Percentiles rank a stretch among this genome's conserved stretches.
phyloP scores from a whole-genome alignment of 1,284 basidiomycete species.

The Bjerkandera adusta region DNA sequence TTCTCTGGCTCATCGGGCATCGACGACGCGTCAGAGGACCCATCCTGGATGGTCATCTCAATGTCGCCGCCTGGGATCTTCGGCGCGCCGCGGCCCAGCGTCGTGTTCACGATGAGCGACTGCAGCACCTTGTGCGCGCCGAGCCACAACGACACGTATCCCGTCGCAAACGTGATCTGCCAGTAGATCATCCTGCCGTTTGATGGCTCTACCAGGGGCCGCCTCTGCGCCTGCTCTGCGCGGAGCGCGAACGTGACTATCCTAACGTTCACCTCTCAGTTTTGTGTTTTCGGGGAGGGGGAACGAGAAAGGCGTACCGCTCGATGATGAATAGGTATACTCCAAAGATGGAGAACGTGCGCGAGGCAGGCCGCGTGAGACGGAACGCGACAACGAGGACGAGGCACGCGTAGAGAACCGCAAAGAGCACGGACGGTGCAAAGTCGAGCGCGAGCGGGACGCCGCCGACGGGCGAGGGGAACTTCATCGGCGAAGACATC shows the following conservation, averaged over 20 bases:
- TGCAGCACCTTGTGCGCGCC: slow-evolving; percentile 26
- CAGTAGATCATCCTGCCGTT: slow-evolving; percentile 31
- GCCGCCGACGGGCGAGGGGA: slow-evolving; percentile 25
- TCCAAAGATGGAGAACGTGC: slow-evolving; percentile 7
- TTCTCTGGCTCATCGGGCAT: slow-evolving; percentile 23
- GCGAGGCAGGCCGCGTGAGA: not conserved
- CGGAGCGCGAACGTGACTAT: slow-evolving; percentile 29
- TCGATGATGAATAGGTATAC: not conserved
- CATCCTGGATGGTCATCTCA: not conserved
- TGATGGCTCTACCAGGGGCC: slow-evolving; percentile 17
- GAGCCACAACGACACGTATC: slow-evolving; percentile 27
- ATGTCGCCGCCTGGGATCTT: too few species aligned
- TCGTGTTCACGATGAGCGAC: slow-evolving; percentile 25
- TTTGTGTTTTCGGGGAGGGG: too few species aligned
- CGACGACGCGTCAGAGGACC: not conserved
- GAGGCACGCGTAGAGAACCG: slow-evolving; percentile 1
- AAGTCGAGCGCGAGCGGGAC: slow-evolving; percentile 19
- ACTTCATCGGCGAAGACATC: slow-evolving; percentile 11
- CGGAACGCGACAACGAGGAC: not conserved
- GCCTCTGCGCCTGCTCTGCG: slow-evolving; percentile 24
- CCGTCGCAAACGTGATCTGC: slow-evolving; percentile 30
- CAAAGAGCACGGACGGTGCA: slow-evolving; percentile 17
- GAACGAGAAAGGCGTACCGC: too few species aligned
- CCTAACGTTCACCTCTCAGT: too few species aligned
- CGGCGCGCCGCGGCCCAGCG: too few species aligned